phyloP scores from a whole-genome alignment of 2,329 filamentous ascomycete species.

The Chlorencoelia australis region DNA sequence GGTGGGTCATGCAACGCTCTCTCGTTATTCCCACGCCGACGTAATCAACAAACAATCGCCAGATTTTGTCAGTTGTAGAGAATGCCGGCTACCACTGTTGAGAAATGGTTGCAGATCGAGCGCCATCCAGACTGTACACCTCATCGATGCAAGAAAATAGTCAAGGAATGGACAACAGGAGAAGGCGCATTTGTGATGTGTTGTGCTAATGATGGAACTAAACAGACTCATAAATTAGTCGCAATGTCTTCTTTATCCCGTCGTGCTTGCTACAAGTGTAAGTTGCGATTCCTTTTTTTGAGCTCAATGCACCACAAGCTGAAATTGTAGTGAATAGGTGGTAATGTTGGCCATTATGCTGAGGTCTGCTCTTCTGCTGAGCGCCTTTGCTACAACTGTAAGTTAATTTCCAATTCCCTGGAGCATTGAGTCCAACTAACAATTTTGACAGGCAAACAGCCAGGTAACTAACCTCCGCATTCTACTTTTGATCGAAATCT shows the following conservation, averaged over 20 bases:
- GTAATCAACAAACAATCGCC: conserved; percentile 13
- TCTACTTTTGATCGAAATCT: conserved; percentile 12
- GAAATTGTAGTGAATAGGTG: conserved; percentile 29
- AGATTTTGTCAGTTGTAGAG: conserved; percentile 6
- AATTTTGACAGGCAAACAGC: conserved; percentile 59
- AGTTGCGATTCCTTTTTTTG: not conserved
- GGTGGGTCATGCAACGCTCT: conserved; percentile 25
- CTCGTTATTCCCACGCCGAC: conserved; percentile 14
- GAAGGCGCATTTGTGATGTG: conserved; percentile 27
- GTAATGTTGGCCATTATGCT: conserved; percentile 69
- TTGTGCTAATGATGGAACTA: conserved; percentile 29
- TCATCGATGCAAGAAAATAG: conserved; percentile 27
- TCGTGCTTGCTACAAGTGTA: conserved; percentile 58
- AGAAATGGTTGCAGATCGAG: conserved; percentile 25
- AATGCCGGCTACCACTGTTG: conserved; percentile 26
- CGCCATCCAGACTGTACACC: conserved; percentile 21
- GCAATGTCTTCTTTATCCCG: conserved; percentile 71
- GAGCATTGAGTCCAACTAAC: conserved; percentile 4
- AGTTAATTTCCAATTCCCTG: conserved; percentile 28
- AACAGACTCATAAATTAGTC: conserved; percentile 26
- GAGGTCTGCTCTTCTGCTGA: conserved; percentile 97
- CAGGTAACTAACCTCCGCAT: conserved; percentile 38
- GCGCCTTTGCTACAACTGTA: conserved; percentile 99
- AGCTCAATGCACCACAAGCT: too few species aligned
- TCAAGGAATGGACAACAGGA: conserved; percentile 24